phyloP scores from a whole-genome alignment of 2,329 filamentous ascomycete species.

The Fusarium albidum region DNA sequence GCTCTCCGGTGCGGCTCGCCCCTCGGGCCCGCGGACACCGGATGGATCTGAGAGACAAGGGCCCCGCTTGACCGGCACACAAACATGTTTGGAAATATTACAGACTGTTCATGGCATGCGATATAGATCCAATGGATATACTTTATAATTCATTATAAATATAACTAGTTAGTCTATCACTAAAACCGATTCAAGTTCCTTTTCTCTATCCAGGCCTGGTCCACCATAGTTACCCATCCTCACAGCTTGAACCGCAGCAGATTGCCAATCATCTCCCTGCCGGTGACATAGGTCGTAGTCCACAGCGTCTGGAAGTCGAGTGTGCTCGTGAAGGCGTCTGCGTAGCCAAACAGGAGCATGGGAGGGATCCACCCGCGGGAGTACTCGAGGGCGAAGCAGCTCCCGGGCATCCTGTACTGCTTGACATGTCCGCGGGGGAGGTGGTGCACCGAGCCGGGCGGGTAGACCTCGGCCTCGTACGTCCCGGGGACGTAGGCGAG shows the following conservation, averaged over 20 bases:
- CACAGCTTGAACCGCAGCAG: slow-evolving; percentile 76
- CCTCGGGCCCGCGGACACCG: too few species aligned
- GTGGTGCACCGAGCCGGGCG: slow-evolving; percentile 75
- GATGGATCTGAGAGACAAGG: too few species aligned
- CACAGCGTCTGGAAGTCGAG: slow-evolving; percentile 87
- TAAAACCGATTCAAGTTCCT: too few species aligned
- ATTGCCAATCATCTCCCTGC: slow-evolving; percentile 78
- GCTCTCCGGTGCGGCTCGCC: too few species aligned
- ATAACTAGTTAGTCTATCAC: too few species aligned
- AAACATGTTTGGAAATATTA: too few species aligned
- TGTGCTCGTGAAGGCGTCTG: slow-evolving; percentile 81
- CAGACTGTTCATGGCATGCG: too few species aligned
- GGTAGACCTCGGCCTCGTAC: slow-evolving; percentile 75
- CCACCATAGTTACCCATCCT: slow-evolving; percentile 12
- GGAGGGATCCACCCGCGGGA: slow-evolving; percentile 90
- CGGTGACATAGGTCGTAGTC: slow-evolving; percentile 78
- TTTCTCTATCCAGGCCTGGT: too few species aligned
- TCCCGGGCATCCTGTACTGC: slow-evolving; percentile 83
- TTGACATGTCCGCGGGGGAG: slow-evolving; percentile 75
- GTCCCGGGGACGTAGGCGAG: slow-evolving; percentile 75
- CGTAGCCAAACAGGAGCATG: slow-evolving; percentile 90
- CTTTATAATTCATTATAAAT: too few species aligned
- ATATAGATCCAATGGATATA: too few species aligned
- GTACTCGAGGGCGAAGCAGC: slow-evolving; percentile 84
- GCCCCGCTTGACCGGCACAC: too few species aligned